Conservation (phyloP, 2,329 filamentous ascomycete genomes). For the Xylaria multiplex region DNA sequence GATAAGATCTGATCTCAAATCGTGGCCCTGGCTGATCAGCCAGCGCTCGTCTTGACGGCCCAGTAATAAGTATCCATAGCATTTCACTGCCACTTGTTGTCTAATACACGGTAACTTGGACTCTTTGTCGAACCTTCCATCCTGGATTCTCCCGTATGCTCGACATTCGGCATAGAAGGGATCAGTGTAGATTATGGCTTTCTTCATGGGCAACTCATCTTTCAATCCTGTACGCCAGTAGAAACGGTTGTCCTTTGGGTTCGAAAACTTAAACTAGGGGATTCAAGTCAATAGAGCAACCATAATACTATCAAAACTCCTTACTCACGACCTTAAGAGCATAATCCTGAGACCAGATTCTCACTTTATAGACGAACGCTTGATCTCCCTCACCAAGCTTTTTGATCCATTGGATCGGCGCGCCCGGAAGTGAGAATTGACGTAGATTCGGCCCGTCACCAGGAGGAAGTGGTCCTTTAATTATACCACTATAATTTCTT, state of each 20-base stretch:
- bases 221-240: background rate
- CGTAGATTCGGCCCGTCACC: background rate
- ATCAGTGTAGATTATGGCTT: constrained; percentile 5
- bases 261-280: constrained; percentile 17
- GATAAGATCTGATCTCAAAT: background rate
- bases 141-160: constrained; percentile 13
- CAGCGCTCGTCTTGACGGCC: background rate
- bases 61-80: constrained; percentile 7
- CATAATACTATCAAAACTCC: too few species aligned
- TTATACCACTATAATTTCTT: too few species aligned
- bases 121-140: too few species aligned
- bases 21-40: background rate
- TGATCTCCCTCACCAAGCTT: constrained; percentile 5
- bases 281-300: background rate
- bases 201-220: background rate
- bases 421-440: background rate
- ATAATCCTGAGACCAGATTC: constrained; percentile 8
- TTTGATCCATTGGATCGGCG: constrained; percentile 12
- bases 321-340: constrained; percentile 19
- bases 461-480: background rate
- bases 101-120: background rate
- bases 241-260: background rate
- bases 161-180: constrained; percentile 21
- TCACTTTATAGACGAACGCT: constrained; percentile 3
- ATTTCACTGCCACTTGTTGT: constrained; percentile 10